phyloP scores from a whole-genome alignment of 1,139 yeast genomes.

The Diutina ranongensis region DNA sequence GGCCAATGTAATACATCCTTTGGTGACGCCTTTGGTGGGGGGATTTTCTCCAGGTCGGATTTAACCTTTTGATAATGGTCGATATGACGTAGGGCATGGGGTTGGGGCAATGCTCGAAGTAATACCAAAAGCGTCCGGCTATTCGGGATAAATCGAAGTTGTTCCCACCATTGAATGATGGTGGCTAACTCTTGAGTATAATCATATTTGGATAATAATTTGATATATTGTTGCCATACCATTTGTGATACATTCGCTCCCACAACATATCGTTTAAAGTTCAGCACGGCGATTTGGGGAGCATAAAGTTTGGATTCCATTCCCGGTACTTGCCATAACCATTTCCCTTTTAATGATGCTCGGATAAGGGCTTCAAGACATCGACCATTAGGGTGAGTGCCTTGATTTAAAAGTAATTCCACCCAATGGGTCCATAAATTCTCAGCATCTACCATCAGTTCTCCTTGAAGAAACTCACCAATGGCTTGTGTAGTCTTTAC shows the following conservation, averaged over 20 bases:
- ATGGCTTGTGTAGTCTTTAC: slow-evolving; percentile 18
- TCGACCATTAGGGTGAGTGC: slow-evolving; percentile 20
- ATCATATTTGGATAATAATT: slow-evolving; percentile 34
- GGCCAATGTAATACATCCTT: slow-evolving; percentile 5
- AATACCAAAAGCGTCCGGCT: slow-evolving; percentile 24
- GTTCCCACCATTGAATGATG: slow-evolving; percentile 49
- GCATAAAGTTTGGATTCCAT: slow-evolving; percentile 32
- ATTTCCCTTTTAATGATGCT: slow-evolving; percentile 18
- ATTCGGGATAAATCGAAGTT: slow-evolving; percentile 36
- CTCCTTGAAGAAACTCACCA: slow-evolving; percentile 35
- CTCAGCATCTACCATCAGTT: slow-evolving; percentile 26
- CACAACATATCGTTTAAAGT: slow-evolving; percentile 29
- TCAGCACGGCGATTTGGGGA: slow-evolving; percentile 49
- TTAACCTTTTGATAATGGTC: slow-evolving; percentile 18
- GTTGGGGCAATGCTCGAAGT: slow-evolving; percentile 29
- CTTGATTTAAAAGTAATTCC: slow-evolving; percentile 11
- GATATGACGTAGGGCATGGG: slow-evolving; percentile 27
- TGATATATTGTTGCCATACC: slow-evolving; percentile 42
- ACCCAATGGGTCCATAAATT: slow-evolving; percentile 7
- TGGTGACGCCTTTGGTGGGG: background rate
- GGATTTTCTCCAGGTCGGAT: background rate
- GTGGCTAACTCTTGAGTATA: slow-evolving; percentile 40
- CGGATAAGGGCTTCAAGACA: slow-evolving; percentile 34
- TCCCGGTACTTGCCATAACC: slow-evolving; percentile 22
- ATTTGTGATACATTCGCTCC: slow-evolving; percentile 29